These are phyloP conservation scores for Larix sibirica DNA, from an alignment of 83 land plant species.

Conservation along the genomic window DNA sequence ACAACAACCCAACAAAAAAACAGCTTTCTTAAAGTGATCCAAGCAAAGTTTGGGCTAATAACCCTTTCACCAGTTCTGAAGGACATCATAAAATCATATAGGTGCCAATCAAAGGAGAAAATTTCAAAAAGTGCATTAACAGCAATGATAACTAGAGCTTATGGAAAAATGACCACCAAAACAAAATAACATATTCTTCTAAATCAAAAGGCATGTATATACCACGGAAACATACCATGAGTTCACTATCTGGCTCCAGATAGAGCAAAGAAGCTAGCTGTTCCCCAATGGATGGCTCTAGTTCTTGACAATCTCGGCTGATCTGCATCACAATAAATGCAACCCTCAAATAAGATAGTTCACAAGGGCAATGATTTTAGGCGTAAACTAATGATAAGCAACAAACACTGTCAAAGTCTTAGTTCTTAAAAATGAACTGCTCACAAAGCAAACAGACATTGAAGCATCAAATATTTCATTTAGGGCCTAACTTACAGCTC, in stretches of 20 bases:
- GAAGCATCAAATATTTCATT: background rate
- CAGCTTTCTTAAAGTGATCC: background rate
- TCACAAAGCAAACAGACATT: background rate
- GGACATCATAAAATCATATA: background rate
- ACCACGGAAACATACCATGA: slow-evolving; percentile 63
- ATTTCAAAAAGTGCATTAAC: background rate
- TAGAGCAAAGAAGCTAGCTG: slow-evolving; percentile 88
- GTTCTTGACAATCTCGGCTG: slow-evolving; percentile 95
- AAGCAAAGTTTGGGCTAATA: background rate
- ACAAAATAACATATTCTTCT: background rate
- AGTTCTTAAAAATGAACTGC: background rate
- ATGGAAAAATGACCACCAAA: no score
- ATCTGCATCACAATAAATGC: slow-evolving; percentile 52
- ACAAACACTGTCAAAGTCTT: background rate
- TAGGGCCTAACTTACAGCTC: background rate
- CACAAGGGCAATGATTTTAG: background rate
- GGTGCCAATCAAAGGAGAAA: background rate
- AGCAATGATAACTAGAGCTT: background rate
- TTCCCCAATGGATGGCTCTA: slow-evolving; percentile 90
- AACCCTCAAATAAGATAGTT: background rate
- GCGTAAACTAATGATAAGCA: background rate
- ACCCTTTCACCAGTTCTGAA: background rate
- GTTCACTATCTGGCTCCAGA: slow-evolving; percentile 95
- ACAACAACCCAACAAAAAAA: no score
- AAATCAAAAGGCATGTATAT: background rate